Evolutionary conservation across 2,329 filamentous ascomycete species (phyloP).

Genomic region (Emergomyces orientalis): DNA sequence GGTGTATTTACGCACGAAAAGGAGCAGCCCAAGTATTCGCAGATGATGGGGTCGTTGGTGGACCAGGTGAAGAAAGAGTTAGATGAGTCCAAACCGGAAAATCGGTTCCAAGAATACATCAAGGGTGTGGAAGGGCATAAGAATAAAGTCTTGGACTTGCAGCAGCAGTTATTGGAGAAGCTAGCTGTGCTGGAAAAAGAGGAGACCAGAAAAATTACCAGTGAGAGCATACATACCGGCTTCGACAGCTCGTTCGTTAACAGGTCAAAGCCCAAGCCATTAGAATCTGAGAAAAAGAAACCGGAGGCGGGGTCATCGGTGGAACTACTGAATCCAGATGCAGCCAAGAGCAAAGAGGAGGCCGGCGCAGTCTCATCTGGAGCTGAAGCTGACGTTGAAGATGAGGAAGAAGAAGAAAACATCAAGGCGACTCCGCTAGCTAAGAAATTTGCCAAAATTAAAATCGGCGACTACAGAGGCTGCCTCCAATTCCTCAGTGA

Average conservation of each 20-base stretch:
- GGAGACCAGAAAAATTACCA: conserved; percentile 85
- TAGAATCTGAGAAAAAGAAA: conserved; percentile 34
- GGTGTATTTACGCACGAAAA: conserved; percentile 68
- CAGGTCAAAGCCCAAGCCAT: conserved; percentile 42
- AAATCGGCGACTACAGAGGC: conserved; percentile 60
- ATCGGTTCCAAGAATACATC: conserved; percentile 66
- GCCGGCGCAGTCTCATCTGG: conserved; percentile 43
- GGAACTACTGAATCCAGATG: conserved; percentile 66
- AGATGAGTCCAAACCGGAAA: conserved; percentile 60
- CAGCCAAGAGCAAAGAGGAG: conserved; percentile 20
- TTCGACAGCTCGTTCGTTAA: conserved; percentile 80
- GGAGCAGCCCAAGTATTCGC: conserved; percentile 74
- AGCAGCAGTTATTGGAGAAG: conserved; percentile 64
- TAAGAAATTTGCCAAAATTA: conserved; percentile 74
- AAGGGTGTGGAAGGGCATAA: conserved; percentile 68
- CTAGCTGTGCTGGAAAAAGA: conserved; percentile 75
- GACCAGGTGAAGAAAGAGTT: conserved; percentile 86
- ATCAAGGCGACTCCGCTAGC: conserved; percentile 67
- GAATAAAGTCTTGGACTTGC: conserved; percentile 66
- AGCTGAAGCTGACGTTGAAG: conserved; percentile 49
- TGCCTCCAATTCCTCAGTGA: conserved; percentile 68
- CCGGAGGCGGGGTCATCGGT: conserved; percentile 34
- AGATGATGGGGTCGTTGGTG: conserved; percentile 96
- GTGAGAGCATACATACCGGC: conserved; percentile 75
- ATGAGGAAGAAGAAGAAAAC: conserved; percentile 59